Evolutionary conservation across 1,284 basidiomycete species (phyloP), one percentile per base, ranked within the genome.

Genomic region (Naganishia albida): DNA sequence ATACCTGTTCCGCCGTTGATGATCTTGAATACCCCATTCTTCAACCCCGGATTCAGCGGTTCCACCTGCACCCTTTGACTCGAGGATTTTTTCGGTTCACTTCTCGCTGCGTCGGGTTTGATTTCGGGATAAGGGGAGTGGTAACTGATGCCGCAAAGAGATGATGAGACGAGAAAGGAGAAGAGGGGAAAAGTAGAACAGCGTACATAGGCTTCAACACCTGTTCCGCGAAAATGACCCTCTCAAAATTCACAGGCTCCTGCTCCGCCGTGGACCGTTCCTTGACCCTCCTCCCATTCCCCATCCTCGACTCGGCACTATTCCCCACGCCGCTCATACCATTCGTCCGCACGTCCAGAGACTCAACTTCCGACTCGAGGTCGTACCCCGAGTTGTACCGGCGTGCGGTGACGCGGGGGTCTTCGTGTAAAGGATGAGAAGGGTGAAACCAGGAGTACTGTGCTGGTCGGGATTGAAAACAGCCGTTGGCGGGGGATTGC

Each of bases 341-440:
- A 10, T 34, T 53, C n/a, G 10, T 54, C 12, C 52, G n/a, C n/a
- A n/a, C 34, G 34, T 42, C 42, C 18, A 4, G 6, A 26, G 13
- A 25, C 7, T 55, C 30, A 18, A 3, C 30, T 7, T 49, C 44
- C 20, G 23, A 26, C 34, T 60, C 57, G 4, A 60, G 34, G 34
- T 60, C 57, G 57, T 60, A 60, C 30, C 57, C 57, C n/a, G n/a
- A 16, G n/a, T 60, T 60, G 38, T 60, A 60, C 46, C 57, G 46
- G 3, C 57, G 46, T 2, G 57, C 57, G 23, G 57, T 60, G 23
- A 60, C 46, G 20, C 57, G 57, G 7, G 57, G 57, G 38, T 60
- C 57, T 50, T 60, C 57, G 10, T 46, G 46, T 16, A 60, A 34
- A 1, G 57, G 57, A 40, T 60, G 57, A 6, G 57, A 60, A 50